Evolutionary conservation across 352 stramenopile genomes (phyloP).

Genomic region (Salisapilia sapeloensis): DNA sequence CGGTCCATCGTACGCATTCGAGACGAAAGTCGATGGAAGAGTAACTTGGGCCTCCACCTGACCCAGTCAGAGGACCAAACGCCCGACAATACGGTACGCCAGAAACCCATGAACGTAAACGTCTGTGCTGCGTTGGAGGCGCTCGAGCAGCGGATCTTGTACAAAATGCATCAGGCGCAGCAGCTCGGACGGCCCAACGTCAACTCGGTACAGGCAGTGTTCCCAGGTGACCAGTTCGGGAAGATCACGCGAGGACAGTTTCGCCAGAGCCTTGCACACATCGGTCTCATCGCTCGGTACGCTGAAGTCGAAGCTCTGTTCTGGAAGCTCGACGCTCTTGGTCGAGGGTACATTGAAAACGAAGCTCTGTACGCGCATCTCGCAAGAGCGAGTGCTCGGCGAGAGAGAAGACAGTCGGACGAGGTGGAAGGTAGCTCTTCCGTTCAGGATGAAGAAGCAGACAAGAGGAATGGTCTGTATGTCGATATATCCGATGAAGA

Average conservation of each 20-base stretch:
- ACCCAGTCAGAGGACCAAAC: slow-evolving; percentile 7
- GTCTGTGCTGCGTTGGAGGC: slow-evolving; percentile 8
- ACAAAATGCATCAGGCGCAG: slow-evolving; percentile 42
- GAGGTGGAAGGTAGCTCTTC: too few relatives aligned
- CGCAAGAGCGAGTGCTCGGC: too few relatives aligned
- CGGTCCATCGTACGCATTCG: slow-evolving; percentile 48
- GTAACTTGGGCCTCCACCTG: slow-evolving; percentile 26
- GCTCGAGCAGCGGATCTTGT: slow-evolving; percentile 34
- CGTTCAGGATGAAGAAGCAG: too few relatives aligned
- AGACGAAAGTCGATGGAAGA: slow-evolving; percentile 43
- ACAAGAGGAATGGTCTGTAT: too few relatives aligned
- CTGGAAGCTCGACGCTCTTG: slow-evolving; percentile 50
- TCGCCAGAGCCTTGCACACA: slow-evolving; percentile 46
- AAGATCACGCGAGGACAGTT: slow-evolving; percentile 55
- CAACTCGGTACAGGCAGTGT: slow-evolving; percentile 33
- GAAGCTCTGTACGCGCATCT: slow-evolving; percentile 56
- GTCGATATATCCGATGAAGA: too few relatives aligned
- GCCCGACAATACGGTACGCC: slow-evolving; percentile 1
- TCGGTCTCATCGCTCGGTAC: slow-evolving; percentile 40
- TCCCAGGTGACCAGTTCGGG: slow-evolving; percentile 51
- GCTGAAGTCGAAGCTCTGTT: slow-evolving; percentile 57
- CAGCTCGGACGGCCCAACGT: slow-evolving; percentile 32
- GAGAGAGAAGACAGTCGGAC: too few relatives aligned
- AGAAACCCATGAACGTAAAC: slow-evolving; percentile 1
- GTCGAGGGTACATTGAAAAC: slow-evolving; percentile 30